Evolutionary conservation across 768 basidiomycete species (phyloP).

Genomic region (Collybiopsis luxurians): DNA sequence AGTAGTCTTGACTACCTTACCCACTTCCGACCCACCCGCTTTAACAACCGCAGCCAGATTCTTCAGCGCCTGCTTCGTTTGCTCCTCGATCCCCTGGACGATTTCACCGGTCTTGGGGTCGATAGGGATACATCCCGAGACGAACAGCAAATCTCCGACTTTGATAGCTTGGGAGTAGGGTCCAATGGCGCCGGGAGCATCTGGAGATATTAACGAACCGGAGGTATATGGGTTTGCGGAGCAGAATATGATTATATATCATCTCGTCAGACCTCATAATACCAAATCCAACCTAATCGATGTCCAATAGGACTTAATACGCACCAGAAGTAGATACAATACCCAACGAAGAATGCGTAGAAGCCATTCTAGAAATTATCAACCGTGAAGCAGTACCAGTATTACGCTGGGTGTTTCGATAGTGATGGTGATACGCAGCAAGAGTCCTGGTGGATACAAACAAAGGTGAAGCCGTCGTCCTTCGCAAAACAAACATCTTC

Average conservation of each 20-base stretch:
- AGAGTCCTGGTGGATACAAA: no score
- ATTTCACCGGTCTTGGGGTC: conserved; percentile 70
- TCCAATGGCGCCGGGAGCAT: conserved; percentile 76
- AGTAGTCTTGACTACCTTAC: conserved; percentile 89
- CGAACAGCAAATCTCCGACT: conserved; percentile 80
- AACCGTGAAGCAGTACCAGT: background rate
- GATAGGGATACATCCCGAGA: conserved; percentile 86
- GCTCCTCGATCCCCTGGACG: conserved; percentile 72
- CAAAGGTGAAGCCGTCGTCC: background rate
- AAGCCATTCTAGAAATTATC: conserved; percentile 9
- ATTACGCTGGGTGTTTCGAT: no score
- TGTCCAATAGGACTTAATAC: conserved; percentile 11
- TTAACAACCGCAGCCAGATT: conserved; percentile 85
- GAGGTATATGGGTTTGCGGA: no score
- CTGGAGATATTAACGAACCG: no score
- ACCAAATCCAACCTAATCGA: background rate
- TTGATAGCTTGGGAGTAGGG: conserved; percentile 90
- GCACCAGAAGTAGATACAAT: conserved; percentile 40
- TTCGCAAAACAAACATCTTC: background rate
- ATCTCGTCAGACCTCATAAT: no score
- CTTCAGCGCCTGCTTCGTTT: conserved; percentile 80
- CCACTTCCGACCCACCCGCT: conserved; percentile 74
- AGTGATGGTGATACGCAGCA: no score
- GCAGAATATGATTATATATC: no score
- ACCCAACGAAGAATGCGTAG: conserved; percentile 37